Evolutionary conservation across 2,329 filamentous ascomycete species (phyloP), one percentile per base, ranked within the genome.

Genomic region (Pyrenochaeta sp.): DNA sequence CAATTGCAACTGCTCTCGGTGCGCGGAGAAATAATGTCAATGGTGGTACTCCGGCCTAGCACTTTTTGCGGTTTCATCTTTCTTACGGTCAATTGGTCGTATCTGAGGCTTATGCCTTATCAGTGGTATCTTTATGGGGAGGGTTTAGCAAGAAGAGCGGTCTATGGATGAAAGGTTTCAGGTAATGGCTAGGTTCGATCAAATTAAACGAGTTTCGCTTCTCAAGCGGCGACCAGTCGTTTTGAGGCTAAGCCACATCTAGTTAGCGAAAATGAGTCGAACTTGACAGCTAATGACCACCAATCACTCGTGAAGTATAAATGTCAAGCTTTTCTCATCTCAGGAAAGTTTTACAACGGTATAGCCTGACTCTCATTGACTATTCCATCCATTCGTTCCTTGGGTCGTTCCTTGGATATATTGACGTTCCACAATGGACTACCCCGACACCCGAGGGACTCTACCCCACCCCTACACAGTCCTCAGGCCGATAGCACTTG

Each of bases 401-500:
- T 22, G 7, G 6, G 39, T 42, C 39, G 36, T 5, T 5, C 22
- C 15, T 24, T 42, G 4, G 7, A 42, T 42, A 27, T 3, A 9
- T 15, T 8, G 7, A 43, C 10, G 7, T 8, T n/a, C 40, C 40
- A 52, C 27, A 12, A 63, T 65, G 60, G 52, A 55, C 15, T 66
- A 68, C 36, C 63, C 63, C 4, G n/a, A 34, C 5, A 68, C 65
- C n/a, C 58, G 56, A 43, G 47, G 52, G 3, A 67, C 62, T 22
- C 37, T 46, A 13, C 34, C 54, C 5, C 32, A 64, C 6, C 10
- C 55, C 6, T 56, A 62, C 54, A 10, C 27, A 8, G 25, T 56
- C 0, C 48, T 40, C 12, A 46, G 59, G 13, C 8, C 45, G 54
- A 15, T 56, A 49, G 7, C 52, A 27, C 37, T 48, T 9, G 50